Conservation (phyloP, 140 eudicot genomes). For the Cichorium intybus region DNA sequence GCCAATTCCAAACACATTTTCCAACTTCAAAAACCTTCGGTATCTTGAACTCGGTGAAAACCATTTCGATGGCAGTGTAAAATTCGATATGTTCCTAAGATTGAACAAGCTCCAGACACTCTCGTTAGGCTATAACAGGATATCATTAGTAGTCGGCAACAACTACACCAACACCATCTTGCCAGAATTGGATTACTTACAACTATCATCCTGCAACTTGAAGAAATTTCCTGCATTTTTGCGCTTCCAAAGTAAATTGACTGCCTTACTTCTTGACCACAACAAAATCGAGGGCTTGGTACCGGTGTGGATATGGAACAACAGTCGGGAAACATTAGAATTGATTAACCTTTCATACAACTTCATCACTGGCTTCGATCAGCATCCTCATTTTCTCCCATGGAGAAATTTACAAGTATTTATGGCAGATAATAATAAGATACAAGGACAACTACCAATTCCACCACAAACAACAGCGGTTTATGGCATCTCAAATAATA, state of each 20-base stretch:
- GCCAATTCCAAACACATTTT: slow-evolving; percentile 19
- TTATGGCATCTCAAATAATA: slow-evolving; percentile 2
- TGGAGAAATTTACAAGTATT: too few species aligned
- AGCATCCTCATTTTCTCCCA: not conserved
- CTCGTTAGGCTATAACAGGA: not conserved
- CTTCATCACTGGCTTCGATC: too few species aligned
- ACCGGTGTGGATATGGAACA: slow-evolving; percentile 29
- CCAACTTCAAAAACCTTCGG: too few species aligned
- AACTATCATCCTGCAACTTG: slow-evolving; percentile 7
- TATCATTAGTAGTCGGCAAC: not conserved
- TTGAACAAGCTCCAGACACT: not conserved
- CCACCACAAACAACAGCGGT: too few species aligned
- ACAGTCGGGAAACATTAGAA: too few species aligned
- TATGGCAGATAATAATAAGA: too few species aligned
- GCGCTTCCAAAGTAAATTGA: slow-evolving; percentile 13
- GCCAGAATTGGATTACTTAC: not conserved
- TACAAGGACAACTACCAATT: too few species aligned
- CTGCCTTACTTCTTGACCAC: not conserved
- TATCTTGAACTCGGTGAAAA: too few species aligned
- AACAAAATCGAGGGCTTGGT: slow-evolving; percentile 20
- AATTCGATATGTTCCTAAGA: too few species aligned
- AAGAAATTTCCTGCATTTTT: slow-evolving; percentile 29
- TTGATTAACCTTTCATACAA: too few species aligned
- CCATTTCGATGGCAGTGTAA: too few species aligned
- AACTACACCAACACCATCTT: slow-evolving; percentile 10